Base-by-base conservation (phyloP, 805 yeast species). In the Kluyveromyces wickerhamii region DNA sequence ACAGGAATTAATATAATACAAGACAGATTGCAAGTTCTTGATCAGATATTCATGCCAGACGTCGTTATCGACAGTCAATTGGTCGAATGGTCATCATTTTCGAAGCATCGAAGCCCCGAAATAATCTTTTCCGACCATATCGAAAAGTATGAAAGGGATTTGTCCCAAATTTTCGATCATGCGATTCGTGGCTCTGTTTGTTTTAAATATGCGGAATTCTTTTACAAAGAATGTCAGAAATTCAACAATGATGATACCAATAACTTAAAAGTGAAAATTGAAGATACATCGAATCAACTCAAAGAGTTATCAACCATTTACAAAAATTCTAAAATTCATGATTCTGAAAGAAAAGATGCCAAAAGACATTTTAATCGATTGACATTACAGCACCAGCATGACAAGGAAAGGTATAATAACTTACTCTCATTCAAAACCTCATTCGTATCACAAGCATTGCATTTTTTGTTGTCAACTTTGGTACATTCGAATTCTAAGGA, bases 1-100 rank as follows among this genome's bases (percentile, higher is more conserved):
- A 7, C 48, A 40, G n/a, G 36, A 26, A 14, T 28, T 20, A 1
- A 28, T 35, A 23, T 4, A 5, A n/a, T 5, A 4, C 24, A 21
- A 3, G 20, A 11, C 11, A 12, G 6, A 9, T 4, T 21, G n/a
- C 11, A 7, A 12, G 18, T 5, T n/a, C 13, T 13, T 11, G 11
- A 17, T 19, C 21, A 32, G n/a, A 12, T 30, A n/a, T 8, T 15
- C 10, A 17, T 22, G 6, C 19, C 33, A n/a, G 33, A 30, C 21
- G 25, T 21, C 15, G 17, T 30, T 12, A 18, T 30, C 15, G 33
- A 30, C 6, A 30, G 33, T 11, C 33, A 30, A 5, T 45, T 81
- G 25, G 78, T 78, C 0, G 66, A 71, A 30, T 87, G 96, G 96
- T 59, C 75, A 22, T 68, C 84, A 0, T 72, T 68, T 30, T 80